These are phyloP conservation scores for Anisodus acutangulus DNA, from an alignment of 257 asterid species.

Conservation along the genomic window DNA sequence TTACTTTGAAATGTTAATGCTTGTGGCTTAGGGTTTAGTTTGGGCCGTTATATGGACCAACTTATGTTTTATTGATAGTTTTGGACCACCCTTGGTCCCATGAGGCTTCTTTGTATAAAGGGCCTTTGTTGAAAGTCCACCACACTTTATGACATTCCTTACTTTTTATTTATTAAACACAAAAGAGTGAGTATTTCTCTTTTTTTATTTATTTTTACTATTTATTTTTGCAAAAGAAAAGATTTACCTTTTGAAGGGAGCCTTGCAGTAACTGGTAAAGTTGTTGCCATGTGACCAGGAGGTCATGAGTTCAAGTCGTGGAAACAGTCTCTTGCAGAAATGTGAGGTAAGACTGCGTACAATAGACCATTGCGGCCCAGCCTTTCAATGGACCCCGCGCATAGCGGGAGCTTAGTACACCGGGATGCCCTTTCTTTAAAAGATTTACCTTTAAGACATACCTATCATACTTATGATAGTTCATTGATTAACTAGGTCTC, in stretches of 20 bases:
- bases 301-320: too few species aligned
- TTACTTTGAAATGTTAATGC: background rate
- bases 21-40: background rate
- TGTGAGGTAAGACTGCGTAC: too few species aligned
- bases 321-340: too few species aligned
- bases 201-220: background rate
- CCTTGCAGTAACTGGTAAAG: too few species aligned
- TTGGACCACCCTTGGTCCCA: slow-evolving; percentile 1
- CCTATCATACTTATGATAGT: too few species aligned
- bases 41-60: slow-evolving; percentile 7
- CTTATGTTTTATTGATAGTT: background rate
- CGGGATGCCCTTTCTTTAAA: too few species aligned
- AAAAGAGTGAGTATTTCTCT: background rate
- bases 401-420: too few species aligned
- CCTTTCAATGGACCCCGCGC: too few species aligned
- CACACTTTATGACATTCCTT: slow-evolving; percentile 2
- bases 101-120: background rate
- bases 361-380: too few species aligned
- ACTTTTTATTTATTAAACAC: background rate
- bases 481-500: too few species aligned
- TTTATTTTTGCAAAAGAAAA: background rate
- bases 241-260: background rate
- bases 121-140: background rate
- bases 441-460: too few species aligned
- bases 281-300: too few species aligned